Conservation (phyloP, 2,329 filamentous ascomycete genomes). For the Chrysoporthe cubensis region DNA sequence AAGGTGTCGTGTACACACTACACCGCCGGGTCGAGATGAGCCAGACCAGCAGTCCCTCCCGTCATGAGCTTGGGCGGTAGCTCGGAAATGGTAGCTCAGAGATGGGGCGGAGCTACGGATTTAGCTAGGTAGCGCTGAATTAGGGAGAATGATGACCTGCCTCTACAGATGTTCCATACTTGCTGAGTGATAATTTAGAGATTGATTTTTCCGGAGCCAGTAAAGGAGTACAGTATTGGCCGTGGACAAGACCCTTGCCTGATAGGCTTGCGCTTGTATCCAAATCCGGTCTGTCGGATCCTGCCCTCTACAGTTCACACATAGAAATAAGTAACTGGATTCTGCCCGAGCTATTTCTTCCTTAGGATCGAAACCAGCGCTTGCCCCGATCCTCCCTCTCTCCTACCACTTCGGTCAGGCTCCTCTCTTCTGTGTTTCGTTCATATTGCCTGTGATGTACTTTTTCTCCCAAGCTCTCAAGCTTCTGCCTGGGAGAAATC, state of each 20-base stretch:
- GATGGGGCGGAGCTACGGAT: neutral
- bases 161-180: neutral
- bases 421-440: neutral
- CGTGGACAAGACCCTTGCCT: neutral
- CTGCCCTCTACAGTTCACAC: too few species aligned
- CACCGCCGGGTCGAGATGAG: neutral
- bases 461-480: too few species aligned
- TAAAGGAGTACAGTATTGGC: neutral
- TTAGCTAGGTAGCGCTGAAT: neutral
- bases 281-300: too few species aligned
- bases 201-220: neutral
- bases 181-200: neutral
- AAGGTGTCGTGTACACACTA: slow-evolving; percentile 39
- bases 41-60: neutral
- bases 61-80: neutral
- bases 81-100: neutral
- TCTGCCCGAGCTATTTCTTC: neutral
- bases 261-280: too few species aligned
- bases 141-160: neutral
- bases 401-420: neutral
- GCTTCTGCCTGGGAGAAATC: too few species aligned
- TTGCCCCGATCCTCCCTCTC: neutral
- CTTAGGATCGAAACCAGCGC: too few species aligned
- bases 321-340: neutral
- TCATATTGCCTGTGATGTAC: neutral